Conservation (phyloP, 1,139 yeast species). For the Blastobotrys persicus region DNA sequence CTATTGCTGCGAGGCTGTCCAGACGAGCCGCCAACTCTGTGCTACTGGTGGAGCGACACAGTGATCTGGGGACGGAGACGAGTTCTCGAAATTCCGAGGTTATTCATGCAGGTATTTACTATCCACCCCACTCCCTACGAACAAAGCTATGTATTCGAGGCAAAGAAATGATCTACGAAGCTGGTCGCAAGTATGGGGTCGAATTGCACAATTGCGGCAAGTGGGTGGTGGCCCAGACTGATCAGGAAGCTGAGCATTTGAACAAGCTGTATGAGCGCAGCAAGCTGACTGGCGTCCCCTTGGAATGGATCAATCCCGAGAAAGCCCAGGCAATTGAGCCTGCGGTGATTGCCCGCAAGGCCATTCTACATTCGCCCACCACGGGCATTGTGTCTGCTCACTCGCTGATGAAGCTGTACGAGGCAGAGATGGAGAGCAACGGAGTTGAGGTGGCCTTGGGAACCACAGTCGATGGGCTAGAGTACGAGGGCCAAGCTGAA, state of each 20-base stretch:
- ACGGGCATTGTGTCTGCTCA: constrained; percentile 87
- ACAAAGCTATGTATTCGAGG: constrained; percentile 72
- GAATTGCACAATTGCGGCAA: constrained; percentile 70
- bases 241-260: constrained; percentile 57
- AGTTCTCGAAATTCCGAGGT: constrained; percentile 89
- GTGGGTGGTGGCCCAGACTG: constrained; percentile 83
- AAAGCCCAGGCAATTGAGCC: constrained; percentile 57
- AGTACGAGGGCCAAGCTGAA: constrained; percentile 24
- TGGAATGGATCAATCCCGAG: constrained; percentile 50
- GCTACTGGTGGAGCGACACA: constrained; percentile 66
- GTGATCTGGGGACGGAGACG: constrained; percentile 69
- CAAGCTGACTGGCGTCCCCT: constrained; percentile 49
- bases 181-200: constrained; percentile 51
- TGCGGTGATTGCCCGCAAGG: constrained; percentile 57
- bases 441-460: constrained; percentile 67
- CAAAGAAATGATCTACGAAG: constrained; percentile 60
- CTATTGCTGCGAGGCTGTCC: constrained; percentile 70
- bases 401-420: constrained; percentile 60
- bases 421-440: constrained; percentile 50
- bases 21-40: constrained; percentile 49
- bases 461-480: constrained; percentile 54
- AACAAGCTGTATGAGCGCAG: constrained; percentile 53
- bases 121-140: constrained; percentile 66
- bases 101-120: constrained; percentile 86
- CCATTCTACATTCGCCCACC: constrained; percentile 71